Conservation (phyloP, 1,284 basidiomycete species). For the Neotropicomus parvogracilis region DNA sequence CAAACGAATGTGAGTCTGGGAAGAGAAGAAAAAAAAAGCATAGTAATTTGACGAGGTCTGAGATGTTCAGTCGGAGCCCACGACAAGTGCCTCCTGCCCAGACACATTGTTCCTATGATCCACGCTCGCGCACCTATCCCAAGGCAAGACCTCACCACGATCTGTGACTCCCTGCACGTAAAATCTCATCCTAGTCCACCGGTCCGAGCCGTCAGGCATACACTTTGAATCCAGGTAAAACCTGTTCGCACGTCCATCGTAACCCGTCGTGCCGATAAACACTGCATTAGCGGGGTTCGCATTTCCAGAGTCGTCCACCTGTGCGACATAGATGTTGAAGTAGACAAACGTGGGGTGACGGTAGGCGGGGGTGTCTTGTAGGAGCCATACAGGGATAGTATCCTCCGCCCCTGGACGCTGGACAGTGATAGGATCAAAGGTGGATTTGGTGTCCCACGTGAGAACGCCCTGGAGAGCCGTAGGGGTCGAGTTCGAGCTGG, state of each 20-base stretch:
- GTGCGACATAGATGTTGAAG: constrained; percentile 60
- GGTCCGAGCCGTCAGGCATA: too few species aligned
- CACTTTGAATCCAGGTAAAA: constrained; percentile 49
- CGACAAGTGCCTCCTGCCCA: too few species aligned
- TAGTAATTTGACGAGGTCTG: too few species aligned
- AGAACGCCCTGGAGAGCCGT: constrained; percentile 36
- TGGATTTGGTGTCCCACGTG: constrained; percentile 53
- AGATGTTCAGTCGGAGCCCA: neutral
- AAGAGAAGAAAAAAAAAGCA: too few species aligned
- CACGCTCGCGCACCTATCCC: constrained; percentile 55
- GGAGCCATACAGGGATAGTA: constrained; percentile 49
- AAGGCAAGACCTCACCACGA: constrained; percentile 51
- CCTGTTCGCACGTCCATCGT: constrained; percentile 45
- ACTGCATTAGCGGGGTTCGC: constrained; percentile 38
- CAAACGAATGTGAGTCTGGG: too few species aligned
- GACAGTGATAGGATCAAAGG: constrained; percentile 38
- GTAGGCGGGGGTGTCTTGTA: constrained; percentile 39
- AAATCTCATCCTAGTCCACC: constrained; percentile 40
- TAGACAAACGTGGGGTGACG: constrained; percentile 56
- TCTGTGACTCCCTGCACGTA: constrained; percentile 65
- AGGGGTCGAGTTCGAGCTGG: neutral
- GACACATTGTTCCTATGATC: constrained; percentile 24
- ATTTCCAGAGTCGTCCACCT: constrained; percentile 11
- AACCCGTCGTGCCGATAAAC: constrained; percentile 67
- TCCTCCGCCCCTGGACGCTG: constrained; percentile 40